Percentiles rank a stretch among this genome's conserved stretches.
Conservation (phyloP, 2,329 filamentous ascomycete genomes). For the Leptographium procerum region DNA sequence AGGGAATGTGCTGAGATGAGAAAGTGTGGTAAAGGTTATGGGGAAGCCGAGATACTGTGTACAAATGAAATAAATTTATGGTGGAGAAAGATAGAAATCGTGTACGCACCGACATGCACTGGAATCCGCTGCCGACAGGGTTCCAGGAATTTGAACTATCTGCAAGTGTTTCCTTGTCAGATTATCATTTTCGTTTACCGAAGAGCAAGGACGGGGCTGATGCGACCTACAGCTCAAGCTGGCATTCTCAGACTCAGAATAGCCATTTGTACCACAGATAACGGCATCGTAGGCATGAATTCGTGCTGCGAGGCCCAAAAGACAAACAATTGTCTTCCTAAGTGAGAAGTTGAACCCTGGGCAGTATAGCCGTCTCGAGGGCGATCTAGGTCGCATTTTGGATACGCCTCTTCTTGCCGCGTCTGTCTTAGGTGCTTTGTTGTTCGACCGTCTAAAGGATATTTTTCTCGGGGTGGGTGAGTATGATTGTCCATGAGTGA, state of each 20-base stretch:
- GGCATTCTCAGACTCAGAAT: not conserved
- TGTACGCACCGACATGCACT: conserved; percentile 2
- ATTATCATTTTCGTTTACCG: not conserved
- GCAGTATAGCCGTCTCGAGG: not conserved
- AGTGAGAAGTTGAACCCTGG: not conserved
- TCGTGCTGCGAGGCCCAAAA: not conserved
- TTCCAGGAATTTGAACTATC: conserved; percentile 4
- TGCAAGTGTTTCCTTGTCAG: not conserved
- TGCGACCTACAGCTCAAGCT: not conserved
- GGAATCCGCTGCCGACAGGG: not conserved
- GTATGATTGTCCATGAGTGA: not conserved
- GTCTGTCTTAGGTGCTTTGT: not conserved
- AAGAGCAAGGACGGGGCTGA: not conserved
- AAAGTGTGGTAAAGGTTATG: not conserved
- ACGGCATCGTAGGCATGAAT: not conserved
- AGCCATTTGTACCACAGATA: conserved; percentile 1
- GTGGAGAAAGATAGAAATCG: not conserved
- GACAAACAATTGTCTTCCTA: not conserved
- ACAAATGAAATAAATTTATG: too few species aligned
- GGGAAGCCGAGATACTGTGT: not conserved
- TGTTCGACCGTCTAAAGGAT: not conserved
- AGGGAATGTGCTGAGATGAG: not conserved
- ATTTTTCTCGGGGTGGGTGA: not conserved
- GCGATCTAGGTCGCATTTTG: not conserved
- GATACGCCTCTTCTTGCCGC: not conserved